Base-by-base conservation (phyloP, 805 yeast species). In the Candida mattraensis region DNA sequence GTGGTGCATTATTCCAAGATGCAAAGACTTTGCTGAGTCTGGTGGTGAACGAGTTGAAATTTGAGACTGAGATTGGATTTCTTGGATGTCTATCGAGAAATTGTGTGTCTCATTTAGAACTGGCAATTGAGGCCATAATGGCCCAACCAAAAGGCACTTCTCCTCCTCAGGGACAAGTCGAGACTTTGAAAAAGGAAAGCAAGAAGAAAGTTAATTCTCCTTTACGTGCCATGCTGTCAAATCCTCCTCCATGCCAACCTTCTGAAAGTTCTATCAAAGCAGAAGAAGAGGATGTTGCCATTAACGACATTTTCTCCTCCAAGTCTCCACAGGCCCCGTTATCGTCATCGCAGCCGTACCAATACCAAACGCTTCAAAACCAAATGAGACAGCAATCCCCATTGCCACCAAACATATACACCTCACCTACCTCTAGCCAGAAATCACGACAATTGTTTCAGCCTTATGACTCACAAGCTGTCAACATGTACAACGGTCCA, bases 1-100 rank as follows among this genome's bases (percentile, higher is more conserved):
- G 88, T 24, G 95, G 96, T 0, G 80, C 91, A 1, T 60, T 87
- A 36, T 79, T 81, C 53, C 84, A 78, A 52, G 87, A 80, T 33
- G 77, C 81, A 53, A 82, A 78, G 46, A 68, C 61, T 21, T 61
- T 84, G 30, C 60, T 87, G 30, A 58, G 66, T 14, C 72, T 65
- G 19, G 67, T 78, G 3, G 58, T 81, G 2, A 60, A 66, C 15
- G 75, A 72, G 31, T 60, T 83, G 39, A 74, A 67, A 45, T 48
- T 56, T 10, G 84, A 79, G 48, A 70, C 77, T 29, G 61, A 60
- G 14, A 60, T 69, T 29, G 78, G 74, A 13, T 58, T 78, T 17
- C 78, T 87, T 1, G 87, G 88, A 0, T 69, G 79, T 24, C 55
- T 83, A 17, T 75, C 85, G 7, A 65, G 66, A 45, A 74, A 73